Evolutionary conservation across 2,329 filamentous ascomycete genomes (phyloP), one percentile per base, ranked within the genome.

Genomic region (Fusarium piperis): DNA sequence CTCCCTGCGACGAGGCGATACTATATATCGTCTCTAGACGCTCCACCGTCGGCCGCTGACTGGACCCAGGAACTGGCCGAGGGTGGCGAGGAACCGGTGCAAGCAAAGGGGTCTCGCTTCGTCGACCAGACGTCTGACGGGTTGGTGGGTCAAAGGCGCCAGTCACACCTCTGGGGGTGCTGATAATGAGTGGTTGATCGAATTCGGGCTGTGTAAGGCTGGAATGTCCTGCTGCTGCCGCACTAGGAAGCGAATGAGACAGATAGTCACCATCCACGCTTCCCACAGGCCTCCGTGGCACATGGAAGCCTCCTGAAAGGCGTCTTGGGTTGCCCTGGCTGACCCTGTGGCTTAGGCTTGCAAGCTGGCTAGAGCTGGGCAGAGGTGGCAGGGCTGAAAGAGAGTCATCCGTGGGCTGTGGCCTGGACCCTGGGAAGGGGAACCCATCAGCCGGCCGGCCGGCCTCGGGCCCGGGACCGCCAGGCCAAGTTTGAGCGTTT

Each of bases 141-240:
- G 74, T 75, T 2, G 85, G 84, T 2, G 80, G 74, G 63, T 90
- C 88, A 68, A 85, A 88, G 1, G 85, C 86, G 3, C 88, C 88
- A 0, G 83, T 80, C 10, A 90, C 83, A 16, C 88, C 88, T 11
- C 80, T 84, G 1, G 88, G 88, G 4, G 88, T 90, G 77, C 88
- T 90, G 77, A 90, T 89, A 60, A 90, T 90, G 28, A 90, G 81
- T 5, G 88, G 88, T 59, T 86, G 85, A 38, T 89, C 87, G 28
- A 86, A 74, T 18, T 78, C 75, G 36, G 66, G 67, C 12, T 62
- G 67, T 20, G 60, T 57, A 28, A 55, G 66, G 23, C 65, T 48
- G 8, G 65, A 59, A 30, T 59, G 44, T 32, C 68, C 63, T 23
- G 65, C 23, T 16, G 67, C 68, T 7, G 72, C 75, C 76, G 16